Percentiles rank a stretch among this genome's conserved stretches.
Evolutionary conservation across 257 asterid genomes (phyloP).

Genomic region (Knoxia roxburghii): DNA sequence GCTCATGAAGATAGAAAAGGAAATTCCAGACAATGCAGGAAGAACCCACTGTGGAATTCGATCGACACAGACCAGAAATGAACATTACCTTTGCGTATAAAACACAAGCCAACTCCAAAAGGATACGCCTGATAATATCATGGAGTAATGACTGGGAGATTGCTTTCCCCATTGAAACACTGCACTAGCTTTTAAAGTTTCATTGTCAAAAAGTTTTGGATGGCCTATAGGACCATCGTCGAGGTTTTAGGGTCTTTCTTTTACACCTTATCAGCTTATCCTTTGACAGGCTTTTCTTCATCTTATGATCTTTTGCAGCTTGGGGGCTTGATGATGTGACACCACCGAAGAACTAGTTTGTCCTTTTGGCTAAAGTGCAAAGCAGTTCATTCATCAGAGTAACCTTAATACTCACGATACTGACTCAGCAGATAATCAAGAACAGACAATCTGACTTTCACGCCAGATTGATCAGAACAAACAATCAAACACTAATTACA

Average conservation of each 20-base stretch:
- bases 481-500: background rate
- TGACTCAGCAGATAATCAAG: background rate
- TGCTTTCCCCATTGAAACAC: constrained; percentile 16
- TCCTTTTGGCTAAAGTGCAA: background rate
- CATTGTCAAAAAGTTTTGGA: constrained; percentile 6
- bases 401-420: too few relatives aligned
- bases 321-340: constrained; percentile 6
- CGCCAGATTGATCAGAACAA: background rate
- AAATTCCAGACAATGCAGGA: background rate
- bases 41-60: constrained; percentile 5
- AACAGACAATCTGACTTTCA: too few relatives aligned
- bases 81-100: background rate
- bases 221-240: constrained; percentile 15
- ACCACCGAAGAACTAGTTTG: constrained; percentile 1
- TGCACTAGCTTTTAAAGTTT: background rate
- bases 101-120: constrained; percentile 4
- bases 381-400: too few relatives aligned
- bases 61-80: constrained; percentile 13
- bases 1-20: too few relatives aligned
- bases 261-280: constrained; percentile 11
- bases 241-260: background rate
- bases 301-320: background rate
- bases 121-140: background rate
- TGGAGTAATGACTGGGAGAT: constrained; percentile 8
- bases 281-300: background rate